phyloP scores from a whole-genome alignment of 768 basidiomycete genomes.

The Cystobasidium onofrii region DNA sequence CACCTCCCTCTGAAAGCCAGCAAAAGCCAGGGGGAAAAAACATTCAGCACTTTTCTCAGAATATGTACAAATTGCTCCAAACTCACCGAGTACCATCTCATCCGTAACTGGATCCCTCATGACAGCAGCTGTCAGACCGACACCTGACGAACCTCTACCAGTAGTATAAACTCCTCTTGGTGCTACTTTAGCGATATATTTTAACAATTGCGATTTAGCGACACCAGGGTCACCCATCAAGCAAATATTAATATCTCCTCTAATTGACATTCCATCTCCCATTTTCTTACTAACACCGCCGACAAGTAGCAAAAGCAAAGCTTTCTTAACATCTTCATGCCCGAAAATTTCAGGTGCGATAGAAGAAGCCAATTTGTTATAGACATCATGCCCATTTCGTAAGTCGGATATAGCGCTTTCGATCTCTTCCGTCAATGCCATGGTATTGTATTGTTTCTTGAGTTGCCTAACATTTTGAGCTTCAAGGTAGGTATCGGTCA shows the following conservation, averaged over 20 bases:
- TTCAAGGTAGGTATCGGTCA: conserved; percentile 96
- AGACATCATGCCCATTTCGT: conserved; percentile 66
- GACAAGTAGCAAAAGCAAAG: conserved; percentile 77
- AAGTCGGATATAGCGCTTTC: conserved; percentile 61
- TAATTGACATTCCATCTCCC: conserved; percentile 96
- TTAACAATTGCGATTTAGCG: conserved; percentile 90
- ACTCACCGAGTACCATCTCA: conserved; percentile 89
- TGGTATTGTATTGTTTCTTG: conserved; percentile 92
- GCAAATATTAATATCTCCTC: conserved; percentile 94
- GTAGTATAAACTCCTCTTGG: conserved; percentile 97
- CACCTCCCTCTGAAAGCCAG: conserved; percentile 74
- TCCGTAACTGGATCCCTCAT: conserved; percentile 99
- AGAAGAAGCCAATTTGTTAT: conserved; percentile 76
- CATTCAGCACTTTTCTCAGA: background rate
- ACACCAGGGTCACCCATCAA: conserved; percentile 99
- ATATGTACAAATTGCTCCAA: conserved; percentile 1
- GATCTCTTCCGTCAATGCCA: conserved; percentile 85
- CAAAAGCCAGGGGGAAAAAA: background rate
- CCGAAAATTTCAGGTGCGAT: conserved; percentile 99
- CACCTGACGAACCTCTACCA: conserved; percentile 95
- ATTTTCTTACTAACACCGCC: conserved; percentile 93
- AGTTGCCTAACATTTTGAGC: conserved; percentile 81
- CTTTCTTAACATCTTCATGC: conserved; percentile 94
- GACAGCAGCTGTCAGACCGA: conserved; percentile 96
- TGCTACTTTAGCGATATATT: conserved; percentile 97